Conservation (phyloP, 2,329 filamentous ascomycete species). For the Zymoseptoria passerinii region DNA sequence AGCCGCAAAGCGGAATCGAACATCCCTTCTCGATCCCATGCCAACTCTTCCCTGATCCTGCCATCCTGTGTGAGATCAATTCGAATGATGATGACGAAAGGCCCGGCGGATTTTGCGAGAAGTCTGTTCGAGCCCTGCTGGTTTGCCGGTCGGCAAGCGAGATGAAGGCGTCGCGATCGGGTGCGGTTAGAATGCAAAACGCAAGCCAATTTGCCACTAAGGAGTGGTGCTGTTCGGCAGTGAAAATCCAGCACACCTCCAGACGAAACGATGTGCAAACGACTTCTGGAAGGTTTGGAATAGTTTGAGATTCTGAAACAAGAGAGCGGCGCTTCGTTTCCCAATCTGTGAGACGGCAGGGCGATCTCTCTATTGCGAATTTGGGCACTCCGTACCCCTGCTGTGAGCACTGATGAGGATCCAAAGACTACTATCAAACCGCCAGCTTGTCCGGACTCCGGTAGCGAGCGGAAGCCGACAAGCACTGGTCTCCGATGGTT, state of each 20-base stretch:
- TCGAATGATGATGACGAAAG: neutral
- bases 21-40: neutral
- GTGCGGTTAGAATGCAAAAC: neutral
- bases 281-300: neutral
- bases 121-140: neutral
- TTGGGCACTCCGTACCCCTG: neutral
- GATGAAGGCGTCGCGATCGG: neutral
- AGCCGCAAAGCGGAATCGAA: neutral
- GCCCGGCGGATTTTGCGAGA: neutral
- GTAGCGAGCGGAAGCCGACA: neutral
- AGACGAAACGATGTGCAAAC: neutral
- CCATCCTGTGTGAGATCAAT: too few species aligned
- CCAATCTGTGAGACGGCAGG: neutral
- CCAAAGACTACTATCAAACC: neutral
- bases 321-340: neutral
- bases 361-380: neutral
- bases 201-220: neutral
- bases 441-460: neutral
- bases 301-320: neutral
- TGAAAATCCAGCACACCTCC: neutral
- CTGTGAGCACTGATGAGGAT: neutral
- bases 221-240: neutral
- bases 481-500: neutral
- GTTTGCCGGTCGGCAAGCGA: neutral
- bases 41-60: neutral